Percentiles rank a stretch among this genome's conserved stretches.
Evolutionary conservation across 1,139 yeast species (phyloP).

Genomic region (Pichia norvegensis): DNA sequence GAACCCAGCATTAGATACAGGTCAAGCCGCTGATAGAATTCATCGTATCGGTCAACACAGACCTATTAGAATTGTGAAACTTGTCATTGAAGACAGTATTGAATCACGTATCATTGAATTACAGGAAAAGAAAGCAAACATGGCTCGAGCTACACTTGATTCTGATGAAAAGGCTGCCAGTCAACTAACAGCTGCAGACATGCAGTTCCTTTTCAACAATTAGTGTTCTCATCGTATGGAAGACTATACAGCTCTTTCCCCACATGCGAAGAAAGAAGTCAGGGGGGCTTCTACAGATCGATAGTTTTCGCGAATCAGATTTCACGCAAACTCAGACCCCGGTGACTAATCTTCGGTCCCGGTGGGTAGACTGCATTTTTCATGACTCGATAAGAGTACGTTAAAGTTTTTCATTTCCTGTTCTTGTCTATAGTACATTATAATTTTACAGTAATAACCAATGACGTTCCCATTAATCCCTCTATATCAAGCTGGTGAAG

Average conservation of each 20-base stretch:
- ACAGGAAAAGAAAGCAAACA: slow-evolving; percentile 94
- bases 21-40: slow-evolving; percentile 92
- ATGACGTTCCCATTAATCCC: slow-evolving; percentile 30
- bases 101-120: slow-evolving; percentile 92
- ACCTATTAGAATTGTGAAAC: slow-evolving; percentile 87
- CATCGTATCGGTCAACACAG: slow-evolving; percentile 95
- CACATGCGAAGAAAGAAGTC: too few species aligned
- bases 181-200: slow-evolving; percentile 82
- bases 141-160: slow-evolving; percentile 94
- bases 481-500: slow-evolving; percentile 12
- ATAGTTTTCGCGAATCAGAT: slow-evolving; percentile 4
- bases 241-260: too few species aligned
- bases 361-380: too few species aligned
- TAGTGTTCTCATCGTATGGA: too few species aligned
- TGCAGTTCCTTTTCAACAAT: slow-evolving; percentile 75
- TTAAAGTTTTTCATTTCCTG: too few species aligned
- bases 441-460: background rate
- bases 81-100: slow-evolving; percentile 92
- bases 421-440: background rate
- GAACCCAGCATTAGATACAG: slow-evolving; percentile 97
- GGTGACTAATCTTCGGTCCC: background rate
- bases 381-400: too few species aligned
- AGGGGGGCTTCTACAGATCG: background rate
- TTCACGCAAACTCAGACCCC: background rate
- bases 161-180: slow-evolving; percentile 86